Conservation (phyloP, 306 rosid species). For the Cucurbita pepo region DNA sequence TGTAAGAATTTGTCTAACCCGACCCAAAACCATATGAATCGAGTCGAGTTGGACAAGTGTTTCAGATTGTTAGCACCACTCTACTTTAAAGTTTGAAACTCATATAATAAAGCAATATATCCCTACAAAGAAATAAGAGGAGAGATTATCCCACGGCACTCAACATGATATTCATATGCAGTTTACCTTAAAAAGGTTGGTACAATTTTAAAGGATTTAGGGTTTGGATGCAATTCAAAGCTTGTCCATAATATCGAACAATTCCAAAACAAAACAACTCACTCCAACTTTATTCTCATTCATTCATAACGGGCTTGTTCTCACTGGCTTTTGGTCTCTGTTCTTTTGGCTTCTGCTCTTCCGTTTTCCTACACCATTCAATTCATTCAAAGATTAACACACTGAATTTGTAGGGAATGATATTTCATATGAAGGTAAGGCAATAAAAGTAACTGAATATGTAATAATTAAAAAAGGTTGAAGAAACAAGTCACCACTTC, state of each 20-base stretch:
- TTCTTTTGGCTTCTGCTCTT: slow-evolving; percentile 93
- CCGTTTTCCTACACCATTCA: slow-evolving; percentile 42
- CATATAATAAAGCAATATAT: too few species aligned
- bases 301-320: slow-evolving; percentile 91
- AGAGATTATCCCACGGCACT: not conserved
- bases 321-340: slow-evolving; percentile 73
- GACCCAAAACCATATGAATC: too few species aligned
- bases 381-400: not conserved
- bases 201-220: not conserved
- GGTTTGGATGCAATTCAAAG: not conserved
- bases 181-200: not conserved
- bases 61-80: too few species aligned
- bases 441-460: too few species aligned
- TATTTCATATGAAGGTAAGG: too few species aligned
- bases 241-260: not conserved
- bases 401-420: too few species aligned
- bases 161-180: not conserved
- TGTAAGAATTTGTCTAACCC: too few species aligned
- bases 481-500: too few species aligned
- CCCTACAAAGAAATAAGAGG: not conserved
- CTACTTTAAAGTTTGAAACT: too few species aligned
- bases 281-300: slow-evolving; percentile 21
- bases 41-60: too few species aligned
- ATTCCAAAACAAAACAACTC: not conserved
- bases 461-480: too few species aligned